Conservation (phyloP, 2,329 filamentous ascomycete genomes). For the Alternaria novae-zelandiae region DNA sequence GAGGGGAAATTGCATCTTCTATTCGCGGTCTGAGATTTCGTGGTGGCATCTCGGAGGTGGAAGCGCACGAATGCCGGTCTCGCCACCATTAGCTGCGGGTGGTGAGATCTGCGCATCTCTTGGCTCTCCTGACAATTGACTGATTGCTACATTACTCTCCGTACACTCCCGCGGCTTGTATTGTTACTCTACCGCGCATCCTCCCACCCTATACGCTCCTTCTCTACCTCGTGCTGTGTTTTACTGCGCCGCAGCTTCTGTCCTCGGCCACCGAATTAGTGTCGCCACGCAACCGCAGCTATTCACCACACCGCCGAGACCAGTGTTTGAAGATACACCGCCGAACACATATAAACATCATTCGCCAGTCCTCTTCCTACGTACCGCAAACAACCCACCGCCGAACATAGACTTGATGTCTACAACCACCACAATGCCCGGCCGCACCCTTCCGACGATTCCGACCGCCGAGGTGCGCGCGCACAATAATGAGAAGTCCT, state of each 20-base stretch:
- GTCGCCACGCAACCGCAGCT: slow-evolving; percentile 2
- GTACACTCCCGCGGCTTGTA: neutral
- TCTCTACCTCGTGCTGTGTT: slow-evolving; percentile 4
- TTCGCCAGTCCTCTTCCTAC: neutral
- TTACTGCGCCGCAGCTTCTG: neutral
- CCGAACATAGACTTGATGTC: slow-evolving; percentile 12
- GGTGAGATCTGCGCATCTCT: slow-evolving; percentile 25
- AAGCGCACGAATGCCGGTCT: slow-evolving; percentile 20
- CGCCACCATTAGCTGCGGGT: slow-evolving; percentile 27
- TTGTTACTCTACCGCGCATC: neutral
- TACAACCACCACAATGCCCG: slow-evolving; percentile 67
- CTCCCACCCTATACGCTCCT: slow-evolving; percentile 23
- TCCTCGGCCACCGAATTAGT: neutral
- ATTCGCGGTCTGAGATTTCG: slow-evolving; percentile 7
- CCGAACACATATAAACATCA: neutral
- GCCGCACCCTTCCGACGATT: slow-evolving; percentile 81
- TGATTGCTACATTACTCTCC: slow-evolving; percentile 8
- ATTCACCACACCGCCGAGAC: neutral
- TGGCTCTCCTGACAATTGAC: slow-evolving; percentile 30
- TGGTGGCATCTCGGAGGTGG: slow-evolving; percentile 17
- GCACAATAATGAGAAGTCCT: slow-evolving; percentile 81
- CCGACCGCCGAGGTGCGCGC: slow-evolving; percentile 79
- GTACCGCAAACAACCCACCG: neutral
- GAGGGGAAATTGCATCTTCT: slow-evolving; percentile 20
- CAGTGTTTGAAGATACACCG: neutral